Conservation (phyloP, 495 filamentous ascomycete species). For the Lophiostoma macrostomum region DNA sequence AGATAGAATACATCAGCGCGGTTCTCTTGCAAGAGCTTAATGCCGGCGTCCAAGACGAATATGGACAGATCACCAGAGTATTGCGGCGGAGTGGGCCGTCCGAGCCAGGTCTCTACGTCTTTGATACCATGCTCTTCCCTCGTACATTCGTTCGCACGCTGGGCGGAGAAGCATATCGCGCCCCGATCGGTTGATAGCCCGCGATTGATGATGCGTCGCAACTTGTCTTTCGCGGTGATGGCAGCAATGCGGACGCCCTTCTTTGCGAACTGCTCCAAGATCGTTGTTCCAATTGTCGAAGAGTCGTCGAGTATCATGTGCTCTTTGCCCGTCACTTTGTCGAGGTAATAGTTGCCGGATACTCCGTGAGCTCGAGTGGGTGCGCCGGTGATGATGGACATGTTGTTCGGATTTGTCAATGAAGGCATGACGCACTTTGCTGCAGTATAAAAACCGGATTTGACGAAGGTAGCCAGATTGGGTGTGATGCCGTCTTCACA, state of each 20-base stretch:
- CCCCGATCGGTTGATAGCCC: conserved; percentile 36
- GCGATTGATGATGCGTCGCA: conserved; percentile 39
- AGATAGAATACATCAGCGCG: conserved; percentile 43
- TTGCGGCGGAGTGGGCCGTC: too few species aligned
- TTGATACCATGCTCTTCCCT: conserved; percentile 36
- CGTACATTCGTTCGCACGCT: conserved; percentile 28
- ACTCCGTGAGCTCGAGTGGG: conserved; percentile 40
- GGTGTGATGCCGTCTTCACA: conserved; percentile 37
- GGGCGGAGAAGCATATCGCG: conserved; percentile 41
- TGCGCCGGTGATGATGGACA: conserved; percentile 41
- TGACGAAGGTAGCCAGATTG: conserved; percentile 32
- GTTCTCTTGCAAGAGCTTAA: conserved; percentile 41
- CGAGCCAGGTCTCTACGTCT: conserved; percentile 34
- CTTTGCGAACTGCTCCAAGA: conserved; percentile 40
- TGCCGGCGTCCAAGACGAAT: conserved; percentile 44
- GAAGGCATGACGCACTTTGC: conserved; percentile 43
- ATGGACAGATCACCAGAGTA: conserved; percentile 43
- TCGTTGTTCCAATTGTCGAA: conserved; percentile 38
- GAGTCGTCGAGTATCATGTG: conserved; percentile 42
- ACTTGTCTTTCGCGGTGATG: conserved; percentile 44
- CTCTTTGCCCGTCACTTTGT: conserved; percentile 38
- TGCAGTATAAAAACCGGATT: conserved; percentile 38
- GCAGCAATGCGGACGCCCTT: conserved; percentile 42
- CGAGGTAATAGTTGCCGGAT: conserved; percentile 43
- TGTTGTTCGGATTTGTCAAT: too few species aligned